Evolutionary conservation across 495 filamentous ascomycete species (phyloP).

Genomic region (Sphaerosporella brunnea): DNA sequence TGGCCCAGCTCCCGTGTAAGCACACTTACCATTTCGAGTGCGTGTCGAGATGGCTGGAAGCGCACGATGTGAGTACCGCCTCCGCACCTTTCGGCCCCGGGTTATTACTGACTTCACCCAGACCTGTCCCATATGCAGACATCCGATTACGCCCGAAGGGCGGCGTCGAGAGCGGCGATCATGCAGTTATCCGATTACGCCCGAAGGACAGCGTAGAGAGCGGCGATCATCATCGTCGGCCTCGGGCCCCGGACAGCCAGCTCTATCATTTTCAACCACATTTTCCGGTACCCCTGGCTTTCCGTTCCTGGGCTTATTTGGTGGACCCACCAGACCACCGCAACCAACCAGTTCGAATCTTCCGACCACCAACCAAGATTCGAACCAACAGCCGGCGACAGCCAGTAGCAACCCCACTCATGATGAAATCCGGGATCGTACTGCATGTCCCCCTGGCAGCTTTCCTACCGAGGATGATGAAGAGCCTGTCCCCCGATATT

Average conservation of each 20-base stretch:
- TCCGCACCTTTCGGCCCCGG: not conserved
- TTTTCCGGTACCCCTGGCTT: not conserved
- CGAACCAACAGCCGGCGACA: not conserved
- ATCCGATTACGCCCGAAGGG: slow-evolving; percentile 19
- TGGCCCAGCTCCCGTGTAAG: slow-evolving; percentile 63
- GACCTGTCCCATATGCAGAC: slow-evolving; percentile 25
- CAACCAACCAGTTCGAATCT: not conserved
- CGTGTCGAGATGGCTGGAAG: slow-evolving; percentile 22
- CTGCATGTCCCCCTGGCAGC: not conserved
- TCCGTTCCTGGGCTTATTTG: not conserved
- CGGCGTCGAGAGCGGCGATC: slow-evolving; percentile 11
- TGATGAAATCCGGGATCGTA: no score
- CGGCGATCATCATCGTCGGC: no score
- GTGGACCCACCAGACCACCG: not conserved
- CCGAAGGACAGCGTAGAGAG: slow-evolving; percentile 13
- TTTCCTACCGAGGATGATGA: not conserved
- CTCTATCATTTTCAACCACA: not conserved
- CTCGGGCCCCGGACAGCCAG: no score
- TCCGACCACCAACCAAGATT: no score
- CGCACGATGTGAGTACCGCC: slow-evolving; percentile 15
- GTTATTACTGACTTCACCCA: slow-evolving; percentile 1
- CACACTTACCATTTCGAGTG: slow-evolving; percentile 49
- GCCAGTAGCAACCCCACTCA: no score
- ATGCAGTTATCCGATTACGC: slow-evolving; percentile 20
- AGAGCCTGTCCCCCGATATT: not conserved